These are phyloP conservation scores for Blastobotrys peoriensis DNA, from an alignment of 805 yeast species.

Conservation along the genomic window DNA sequence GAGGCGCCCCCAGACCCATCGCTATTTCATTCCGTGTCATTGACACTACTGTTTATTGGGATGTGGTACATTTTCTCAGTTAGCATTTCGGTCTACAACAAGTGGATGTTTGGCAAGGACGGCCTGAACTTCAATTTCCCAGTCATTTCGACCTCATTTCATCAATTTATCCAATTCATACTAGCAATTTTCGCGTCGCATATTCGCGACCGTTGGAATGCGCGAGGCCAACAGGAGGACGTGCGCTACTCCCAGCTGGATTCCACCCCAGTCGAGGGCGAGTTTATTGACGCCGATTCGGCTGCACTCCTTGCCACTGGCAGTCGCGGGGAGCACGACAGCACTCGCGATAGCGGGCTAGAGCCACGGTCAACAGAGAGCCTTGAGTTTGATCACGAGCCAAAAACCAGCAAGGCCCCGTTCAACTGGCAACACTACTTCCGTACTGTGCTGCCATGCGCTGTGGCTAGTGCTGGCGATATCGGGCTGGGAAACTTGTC, in stretches of 20 bases:
- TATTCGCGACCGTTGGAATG: background rate
- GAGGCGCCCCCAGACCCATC: conserved; percentile 2
- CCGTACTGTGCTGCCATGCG: conserved; percentile 69
- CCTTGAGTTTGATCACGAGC: conserved; percentile 1
- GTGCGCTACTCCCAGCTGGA: background rate
- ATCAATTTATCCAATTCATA: conserved; percentile 64
- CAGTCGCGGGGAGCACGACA: background rate
- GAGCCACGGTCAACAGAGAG: conserved; percentile 5
- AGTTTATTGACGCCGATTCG: background rate
- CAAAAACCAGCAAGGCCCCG: conserved; percentile 13
- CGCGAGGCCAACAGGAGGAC: background rate
- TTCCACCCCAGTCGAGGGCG: background rate
- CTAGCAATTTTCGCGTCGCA: conserved; percentile 34
- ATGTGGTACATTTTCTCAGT: conserved; percentile 35
- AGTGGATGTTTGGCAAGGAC: conserved; percentile 88
- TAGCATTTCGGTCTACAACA: conserved; percentile 56
- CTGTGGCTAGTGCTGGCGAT: conserved; percentile 85
- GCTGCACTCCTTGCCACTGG: background rate
- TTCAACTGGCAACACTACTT: conserved; percentile 27
- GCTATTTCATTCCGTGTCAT: conserved; percentile 2
- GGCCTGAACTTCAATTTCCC: conserved; percentile 80
- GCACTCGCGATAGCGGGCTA: conserved; percentile 2
- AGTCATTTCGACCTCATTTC: conserved; percentile 74
- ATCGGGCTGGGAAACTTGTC: conserved; percentile 89
- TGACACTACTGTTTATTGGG: conserved; percentile 18